Evolutionary conservation across 768 basidiomycete species (phyloP), one percentile per base, ranked within the genome.

Genomic region (Megacollybia marginata): DNA sequence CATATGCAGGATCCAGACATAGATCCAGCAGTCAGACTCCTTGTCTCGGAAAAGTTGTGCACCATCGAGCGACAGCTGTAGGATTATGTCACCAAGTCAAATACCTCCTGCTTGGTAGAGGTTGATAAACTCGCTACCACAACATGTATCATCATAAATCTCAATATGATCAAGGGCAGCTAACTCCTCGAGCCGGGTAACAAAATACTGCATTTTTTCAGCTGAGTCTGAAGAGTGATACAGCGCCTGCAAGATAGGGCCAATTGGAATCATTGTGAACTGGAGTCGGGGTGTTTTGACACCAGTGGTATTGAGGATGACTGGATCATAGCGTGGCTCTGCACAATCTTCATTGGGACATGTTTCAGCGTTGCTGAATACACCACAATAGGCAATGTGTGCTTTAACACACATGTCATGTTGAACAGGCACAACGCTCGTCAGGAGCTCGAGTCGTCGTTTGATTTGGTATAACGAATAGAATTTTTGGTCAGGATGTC

Each of bases 361-460:
- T 0, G 16, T 3, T 0, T 68, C 57, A 0, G 64, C 48, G 1
- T 61, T 28, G 1, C 47, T 44, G n/a, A 62, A 71, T 0, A 69
- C 70, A 0, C 74, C 70, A 0, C 67, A 71, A 47, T 61, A 78
- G 0, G 67, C 69, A 16, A 64, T 32, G 50, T 75, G 78, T 0
- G 65, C 62, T 7, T 73, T 65, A 0, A 61, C 52, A 38, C 74
- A 78, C 71, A 76, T 77, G 49, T 76, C 63, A 6, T 64, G 46
- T 0, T 46, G 9, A 1, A 75, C 44, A 0, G 68, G 51, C 9
- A 63, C 51, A 8, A 78, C 56, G 0, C 76, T 69, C 32, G 55
- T 72, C 16, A 67, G 48, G 1, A 62, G 49, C 1, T 53, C 48
- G 8, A 72, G 52, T 1, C 53, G 47, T 10, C 56, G 57, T 42